Evolutionary conservation across 1,139 yeast genomes (phyloP).

Genomic region (Lodderomyces beijingensis): DNA sequence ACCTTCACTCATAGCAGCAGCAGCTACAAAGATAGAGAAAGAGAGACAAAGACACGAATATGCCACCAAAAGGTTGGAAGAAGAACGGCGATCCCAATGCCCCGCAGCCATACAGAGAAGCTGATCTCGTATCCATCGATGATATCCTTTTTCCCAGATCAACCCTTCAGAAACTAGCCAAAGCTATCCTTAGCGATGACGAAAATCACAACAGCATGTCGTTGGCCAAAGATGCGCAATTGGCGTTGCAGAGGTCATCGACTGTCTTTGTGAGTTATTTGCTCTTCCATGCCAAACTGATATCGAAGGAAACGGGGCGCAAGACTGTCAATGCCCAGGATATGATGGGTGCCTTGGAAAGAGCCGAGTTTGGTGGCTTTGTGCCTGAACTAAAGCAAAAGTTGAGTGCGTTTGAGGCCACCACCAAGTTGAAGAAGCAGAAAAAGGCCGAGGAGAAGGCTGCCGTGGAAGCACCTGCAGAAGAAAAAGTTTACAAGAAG

Average conservation of each 20-base stretch:
- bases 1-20: background rate
- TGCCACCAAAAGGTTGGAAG: slow-evolving; percentile 87
- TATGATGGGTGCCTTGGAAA: slow-evolving; percentile 53
- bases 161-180: slow-evolving; percentile 57
- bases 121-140: slow-evolving; percentile 60
- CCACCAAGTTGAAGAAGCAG: slow-evolving; percentile 35
- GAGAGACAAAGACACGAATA: slow-evolving; percentile 16
- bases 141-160: slow-evolving; percentile 66
- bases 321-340: slow-evolving; percentile 67
- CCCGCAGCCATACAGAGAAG: slow-evolving; percentile 49
- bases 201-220: slow-evolving; percentile 33
- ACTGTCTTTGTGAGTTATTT: slow-evolving; percentile 70
- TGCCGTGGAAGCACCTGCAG: slow-evolving; percentile 15
- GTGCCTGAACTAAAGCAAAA: slow-evolving; percentile 51
- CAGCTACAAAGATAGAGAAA: slow-evolving; percentile 1
- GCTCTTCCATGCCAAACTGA: slow-evolving; percentile 56
- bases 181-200: slow-evolving; percentile 30
- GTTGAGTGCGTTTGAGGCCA: slow-evolving; percentile 40
- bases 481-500: slow-evolving; percentile 7
- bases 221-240: slow-evolving; percentile 59
- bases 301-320: slow-evolving; percentile 49
- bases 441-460: slow-evolving; percentile 11
- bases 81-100: slow-evolving; percentile 62
- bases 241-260: slow-evolving; percentile 67
- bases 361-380: slow-evolving; percentile 52